Percentiles rank a stretch among this genome's conserved stretches.
phyloP scores from a whole-genome alignment of 176 grass and related monocot species.

The Saccharum officinarum region DNA sequence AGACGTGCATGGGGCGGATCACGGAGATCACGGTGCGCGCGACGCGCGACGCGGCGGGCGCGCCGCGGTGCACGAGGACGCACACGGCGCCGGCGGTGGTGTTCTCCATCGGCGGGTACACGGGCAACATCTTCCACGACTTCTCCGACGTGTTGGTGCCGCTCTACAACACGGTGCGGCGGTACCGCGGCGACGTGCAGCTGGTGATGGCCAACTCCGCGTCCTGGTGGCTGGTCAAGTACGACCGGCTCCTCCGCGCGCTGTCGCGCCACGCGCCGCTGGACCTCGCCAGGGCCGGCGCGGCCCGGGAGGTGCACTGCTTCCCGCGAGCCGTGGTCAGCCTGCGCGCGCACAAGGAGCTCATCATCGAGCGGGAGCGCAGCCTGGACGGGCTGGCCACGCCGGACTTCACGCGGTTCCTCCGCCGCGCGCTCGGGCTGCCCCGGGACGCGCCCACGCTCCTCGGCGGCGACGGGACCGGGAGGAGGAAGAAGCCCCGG shows the following conservation, averaged over 20 bases:
- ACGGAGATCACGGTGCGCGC: slow-evolving; percentile 49
- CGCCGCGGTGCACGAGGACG: slow-evolving; percentile 40
- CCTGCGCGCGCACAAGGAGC: slow-evolving; percentile 78
- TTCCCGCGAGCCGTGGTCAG: slow-evolving; percentile 54
- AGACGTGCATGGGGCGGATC: slow-evolving; percentile 46
- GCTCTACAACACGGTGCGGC: slow-evolving; percentile 58
- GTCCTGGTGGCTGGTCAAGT: slow-evolving; percentile 89
- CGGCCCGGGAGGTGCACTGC: slow-evolving; percentile 59
- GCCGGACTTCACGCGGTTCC: slow-evolving; percentile 73
- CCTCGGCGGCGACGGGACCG: background rate
- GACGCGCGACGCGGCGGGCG: background rate
- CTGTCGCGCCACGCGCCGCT: slow-evolving; percentile 56
- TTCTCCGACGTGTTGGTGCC: slow-evolving; percentile 92
- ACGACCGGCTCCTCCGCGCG: slow-evolving; percentile 51
- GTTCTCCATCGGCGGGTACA: slow-evolving; percentile 87
- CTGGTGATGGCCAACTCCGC: slow-evolving; percentile 60
- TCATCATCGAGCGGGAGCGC: slow-evolving; percentile 55
- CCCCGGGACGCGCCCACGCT: slow-evolving; percentile 50
- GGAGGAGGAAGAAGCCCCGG: slow-evolving; percentile 33
- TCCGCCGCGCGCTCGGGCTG: slow-evolving; percentile 57
- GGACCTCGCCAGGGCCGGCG: slow-evolving; percentile 40
- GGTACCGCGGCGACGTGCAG: slow-evolving; percentile 59
- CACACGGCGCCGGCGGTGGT: slow-evolving; percentile 53
- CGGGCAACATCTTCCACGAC: slow-evolving; percentile 99
- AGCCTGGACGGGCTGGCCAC: slow-evolving; percentile 57